Evolutionary conservation across 2,329 filamentous ascomycete species (phyloP).

Genomic region (Colletotrichum navitas): DNA sequence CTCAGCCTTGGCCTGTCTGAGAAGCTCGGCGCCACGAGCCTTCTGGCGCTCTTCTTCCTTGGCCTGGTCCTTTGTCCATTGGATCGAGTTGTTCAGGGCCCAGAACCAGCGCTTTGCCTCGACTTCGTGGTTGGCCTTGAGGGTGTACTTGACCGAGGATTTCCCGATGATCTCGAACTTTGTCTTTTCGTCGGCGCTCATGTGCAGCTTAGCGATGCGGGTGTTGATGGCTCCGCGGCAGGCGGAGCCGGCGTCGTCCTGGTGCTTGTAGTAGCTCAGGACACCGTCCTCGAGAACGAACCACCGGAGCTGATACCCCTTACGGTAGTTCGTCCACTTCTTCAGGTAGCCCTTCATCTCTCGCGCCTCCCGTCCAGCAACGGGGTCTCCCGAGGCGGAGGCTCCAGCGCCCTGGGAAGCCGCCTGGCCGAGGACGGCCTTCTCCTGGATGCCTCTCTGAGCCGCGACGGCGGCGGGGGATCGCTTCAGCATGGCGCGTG

Average conservation of each 20-base stretch:
- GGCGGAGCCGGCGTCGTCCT: slow-evolving; percentile 95
- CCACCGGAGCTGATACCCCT: slow-evolving; percentile 96
- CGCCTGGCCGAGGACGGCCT: slow-evolving; percentile 87
- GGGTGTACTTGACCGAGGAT: slow-evolving; percentile 97
- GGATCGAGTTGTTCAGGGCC: slow-evolving; percentile 98
- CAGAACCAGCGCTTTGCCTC: slow-evolving; percentile 99
- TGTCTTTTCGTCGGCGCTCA: slow-evolving; percentile 97
- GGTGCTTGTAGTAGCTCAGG: slow-evolving; percentile 98
- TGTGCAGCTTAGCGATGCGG: slow-evolving; percentile 93
- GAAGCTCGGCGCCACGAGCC: slow-evolving; percentile 78
- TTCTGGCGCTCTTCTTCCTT: slow-evolving; percentile 87
- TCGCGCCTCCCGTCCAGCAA: slow-evolving; percentile 85
- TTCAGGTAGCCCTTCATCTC: slow-evolving; percentile 99
- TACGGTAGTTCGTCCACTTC: slow-evolving; percentile 99
- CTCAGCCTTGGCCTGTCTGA: slow-evolving; percentile 85
- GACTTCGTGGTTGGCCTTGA: slow-evolving; percentile 98
- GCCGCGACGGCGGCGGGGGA: slow-evolving; percentile 95
- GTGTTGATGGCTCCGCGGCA: slow-evolving; percentile 99
- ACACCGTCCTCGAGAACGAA: slow-evolving; percentile 98
- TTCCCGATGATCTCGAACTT: slow-evolving; percentile 98
- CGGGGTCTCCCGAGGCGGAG: slow-evolving; percentile 68
- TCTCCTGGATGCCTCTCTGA: slow-evolving; percentile 96
- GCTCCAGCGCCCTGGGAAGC: slow-evolving; percentile 67
- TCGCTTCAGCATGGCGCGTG: slow-evolving; percentile 88
- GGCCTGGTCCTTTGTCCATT: slow-evolving; percentile 97